These are phyloP conservation scores for Lipomyces anomalus DNA, from an alignment of 805 yeast genomes.

Conservation along the genomic window DNA sequence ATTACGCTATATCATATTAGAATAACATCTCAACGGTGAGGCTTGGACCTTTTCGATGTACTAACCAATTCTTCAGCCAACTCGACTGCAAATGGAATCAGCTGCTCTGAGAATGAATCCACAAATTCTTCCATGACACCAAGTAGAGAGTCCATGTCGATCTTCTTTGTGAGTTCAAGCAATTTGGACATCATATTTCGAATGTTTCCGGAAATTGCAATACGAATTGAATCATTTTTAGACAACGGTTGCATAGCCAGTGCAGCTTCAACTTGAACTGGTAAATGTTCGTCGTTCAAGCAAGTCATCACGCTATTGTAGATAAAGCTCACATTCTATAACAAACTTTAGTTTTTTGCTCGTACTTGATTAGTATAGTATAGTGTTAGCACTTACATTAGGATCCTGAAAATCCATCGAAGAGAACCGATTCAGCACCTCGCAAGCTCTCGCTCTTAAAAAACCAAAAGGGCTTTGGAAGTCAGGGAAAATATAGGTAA, in stretches of 20 bases:
- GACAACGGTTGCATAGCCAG: slow-evolving; percentile 78
- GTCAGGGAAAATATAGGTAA: slow-evolving; percentile 62
- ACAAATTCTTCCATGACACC: slow-evolving; percentile 95
- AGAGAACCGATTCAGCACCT: slow-evolving; percentile 51
- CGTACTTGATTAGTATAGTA: too few relatives aligned
- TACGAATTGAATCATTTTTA: slow-evolving; percentile 57
- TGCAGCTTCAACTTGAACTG: slow-evolving; percentile 79
- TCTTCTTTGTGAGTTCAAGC: slow-evolving; percentile 64
- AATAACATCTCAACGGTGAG: too few relatives aligned
- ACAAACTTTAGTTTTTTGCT: too few relatives aligned
- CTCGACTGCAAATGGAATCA: slow-evolving; percentile 86
- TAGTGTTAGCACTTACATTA: slow-evolving; percentile 3
- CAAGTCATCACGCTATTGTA: slow-evolving; percentile 36
- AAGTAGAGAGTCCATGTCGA: slow-evolving; percentile 81
- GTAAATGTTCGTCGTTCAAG: slow-evolving; percentile 50
- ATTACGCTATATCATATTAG: slow-evolving; percentile 36
- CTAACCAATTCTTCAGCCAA: slow-evolving; percentile 41
- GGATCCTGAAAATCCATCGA: slow-evolving; percentile 53
- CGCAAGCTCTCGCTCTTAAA: slow-evolving; percentile 57
- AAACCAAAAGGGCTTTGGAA: slow-evolving; percentile 55
- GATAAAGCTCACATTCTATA: slow-evolving; percentile 59
- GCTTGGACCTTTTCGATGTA: too few relatives aligned
- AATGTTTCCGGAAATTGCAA: slow-evolving; percentile 60
- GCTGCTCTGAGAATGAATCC: slow-evolving; percentile 76
- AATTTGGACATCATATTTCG: slow-evolving; percentile 78